Evolutionary conservation across 2,329 filamentous ascomycete genomes (phyloP).

Genomic region (Colletotrichum chlorophyti): DNA sequence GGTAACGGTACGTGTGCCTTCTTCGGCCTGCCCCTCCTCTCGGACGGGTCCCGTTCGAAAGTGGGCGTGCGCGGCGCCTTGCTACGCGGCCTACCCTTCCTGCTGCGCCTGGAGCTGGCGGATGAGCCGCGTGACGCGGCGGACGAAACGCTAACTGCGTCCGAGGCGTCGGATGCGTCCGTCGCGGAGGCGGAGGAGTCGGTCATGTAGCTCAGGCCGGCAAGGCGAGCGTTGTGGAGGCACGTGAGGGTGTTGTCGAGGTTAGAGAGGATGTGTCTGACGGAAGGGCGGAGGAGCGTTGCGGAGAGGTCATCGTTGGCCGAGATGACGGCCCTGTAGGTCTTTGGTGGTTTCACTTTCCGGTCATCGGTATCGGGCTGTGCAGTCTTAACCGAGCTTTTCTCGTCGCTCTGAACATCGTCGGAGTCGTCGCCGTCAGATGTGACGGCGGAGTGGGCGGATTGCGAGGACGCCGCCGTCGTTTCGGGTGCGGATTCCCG

Average conservation of each 20-base stretch:
- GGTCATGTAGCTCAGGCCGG: conserved; percentile 51
- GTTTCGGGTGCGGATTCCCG: background rate
- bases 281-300: conserved; percentile 69
- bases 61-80: conserved; percentile 24
- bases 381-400: no score
- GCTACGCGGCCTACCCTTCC: background rate
- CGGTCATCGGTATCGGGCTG: background rate
- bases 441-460: background rate
- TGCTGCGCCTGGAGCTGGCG: background rate
- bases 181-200: conserved; percentile 44
- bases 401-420: no score
- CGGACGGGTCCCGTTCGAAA: background rate
- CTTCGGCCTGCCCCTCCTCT: conserved; percentile 46
- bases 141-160: conserved; percentile 8
- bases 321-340: conserved; percentile 61
- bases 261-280: conserved; percentile 72
- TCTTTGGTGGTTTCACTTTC: conserved; percentile 22
- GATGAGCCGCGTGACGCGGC: conserved; percentile 11
- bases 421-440: background rate
- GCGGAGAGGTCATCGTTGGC: conserved; percentile 75
- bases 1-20: conserved; percentile 46
- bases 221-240: conserved; percentile 71
- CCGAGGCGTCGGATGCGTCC: conserved; percentile 40
- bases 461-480: background rate
- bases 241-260: conserved; percentile 74